Percentiles rank a stretch among this genome's conserved stretches.
Evolutionary conservation across 179 eudicot genomes (phyloP).

Genomic region (Beta macrorhiza): DNA sequence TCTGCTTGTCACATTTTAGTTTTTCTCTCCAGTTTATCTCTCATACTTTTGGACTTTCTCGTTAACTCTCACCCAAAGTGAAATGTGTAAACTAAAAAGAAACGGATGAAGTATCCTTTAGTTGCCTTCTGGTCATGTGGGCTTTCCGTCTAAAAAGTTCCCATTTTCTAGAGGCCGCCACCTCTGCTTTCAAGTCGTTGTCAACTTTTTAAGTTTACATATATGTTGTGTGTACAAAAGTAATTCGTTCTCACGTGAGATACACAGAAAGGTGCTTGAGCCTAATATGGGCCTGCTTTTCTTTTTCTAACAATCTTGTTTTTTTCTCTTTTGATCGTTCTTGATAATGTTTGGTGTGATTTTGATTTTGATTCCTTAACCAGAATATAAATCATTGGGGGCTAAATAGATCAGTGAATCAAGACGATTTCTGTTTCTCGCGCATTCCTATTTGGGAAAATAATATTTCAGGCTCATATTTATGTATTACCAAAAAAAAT

Average conservation of each 20-base stretch:
- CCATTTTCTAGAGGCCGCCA: background rate
- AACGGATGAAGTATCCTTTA: no score
- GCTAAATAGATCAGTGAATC: background rate
- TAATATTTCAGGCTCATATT: background rate
- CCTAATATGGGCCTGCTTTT: background rate
- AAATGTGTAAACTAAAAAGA: no score
- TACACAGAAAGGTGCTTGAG: background rate
- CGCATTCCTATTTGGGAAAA: background rate
- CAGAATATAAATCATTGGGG: background rate
- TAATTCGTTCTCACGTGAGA: background rate
- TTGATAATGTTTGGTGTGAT: background rate
- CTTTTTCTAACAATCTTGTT: background rate
- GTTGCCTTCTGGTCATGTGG: no score
- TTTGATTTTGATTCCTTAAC: slow-evolving; percentile 4
- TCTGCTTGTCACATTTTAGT: no score
- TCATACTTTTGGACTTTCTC: no score
- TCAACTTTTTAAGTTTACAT: background rate
- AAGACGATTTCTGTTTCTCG: background rate
- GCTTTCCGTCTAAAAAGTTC: background rate
- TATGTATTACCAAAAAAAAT: background rate
- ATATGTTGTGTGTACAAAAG: background rate
- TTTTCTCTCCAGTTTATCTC: no score
- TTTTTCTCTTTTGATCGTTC: background rate
- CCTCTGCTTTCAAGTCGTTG: background rate
- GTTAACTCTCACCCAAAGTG: no score